Evolutionary conservation across 2,329 filamentous ascomycete genomes (phyloP).

Genomic region (Ophiostoma sp.): DNA sequence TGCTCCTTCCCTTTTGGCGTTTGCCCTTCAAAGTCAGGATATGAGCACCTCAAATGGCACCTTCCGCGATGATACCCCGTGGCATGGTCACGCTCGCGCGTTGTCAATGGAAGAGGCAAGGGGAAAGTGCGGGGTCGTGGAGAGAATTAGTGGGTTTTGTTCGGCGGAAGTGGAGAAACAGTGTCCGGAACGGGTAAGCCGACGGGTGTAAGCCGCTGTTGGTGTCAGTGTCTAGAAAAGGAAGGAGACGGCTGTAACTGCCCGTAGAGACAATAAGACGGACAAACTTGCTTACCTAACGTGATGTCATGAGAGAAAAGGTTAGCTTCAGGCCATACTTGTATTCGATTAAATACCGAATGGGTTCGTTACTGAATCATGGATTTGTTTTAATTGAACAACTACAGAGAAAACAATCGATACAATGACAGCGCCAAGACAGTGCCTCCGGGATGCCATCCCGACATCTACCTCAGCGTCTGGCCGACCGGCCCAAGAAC

Average conservation of each 20-base stretch:
- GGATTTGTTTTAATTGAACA: not conserved
- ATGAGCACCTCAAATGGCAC: not conserved
- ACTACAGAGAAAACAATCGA: not conserved
- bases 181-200: not conserved
- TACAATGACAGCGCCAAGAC: constrained; percentile 7
- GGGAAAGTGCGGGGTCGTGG: constrained; percentile 6
- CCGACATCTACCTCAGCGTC: constrained; percentile 41
- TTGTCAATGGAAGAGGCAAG: not conserved
- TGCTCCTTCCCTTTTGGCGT: not conserved
- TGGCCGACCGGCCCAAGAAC: constrained; percentile 43
- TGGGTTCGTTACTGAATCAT: not conserved
- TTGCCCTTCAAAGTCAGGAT: not conserved
- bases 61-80: not conserved
- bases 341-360: too few species aligned
- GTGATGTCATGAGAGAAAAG: not conserved
- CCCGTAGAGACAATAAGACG: not conserved
- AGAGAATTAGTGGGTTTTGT: not conserved
- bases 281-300: not conserved
- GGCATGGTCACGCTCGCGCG: not conserved
- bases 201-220: constrained; percentile 8
- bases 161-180: not conserved
- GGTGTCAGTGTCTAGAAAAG: not conserved
- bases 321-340: too few species aligned
- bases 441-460: constrained; percentile 42
- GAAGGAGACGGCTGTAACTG: not conserved